A percentile compares a stretch with the other conserved stretches of the same genome.
phyloP scores from a whole-genome alignment of 305 asterid species.

The Solanum hybrid region DNA sequence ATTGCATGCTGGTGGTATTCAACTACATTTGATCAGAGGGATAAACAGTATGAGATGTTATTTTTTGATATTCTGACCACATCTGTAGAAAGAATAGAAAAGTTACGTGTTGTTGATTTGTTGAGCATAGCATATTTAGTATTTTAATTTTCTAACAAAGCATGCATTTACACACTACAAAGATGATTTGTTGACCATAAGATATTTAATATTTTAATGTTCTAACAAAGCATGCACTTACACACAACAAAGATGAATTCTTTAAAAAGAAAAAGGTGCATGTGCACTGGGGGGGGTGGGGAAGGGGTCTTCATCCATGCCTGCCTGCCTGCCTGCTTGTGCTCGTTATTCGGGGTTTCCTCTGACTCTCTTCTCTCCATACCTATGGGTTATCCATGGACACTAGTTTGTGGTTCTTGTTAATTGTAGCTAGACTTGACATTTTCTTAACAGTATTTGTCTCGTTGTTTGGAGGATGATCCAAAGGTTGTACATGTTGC shows the following conservation, averaged over 20 bases:
- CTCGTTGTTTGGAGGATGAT: neutral
- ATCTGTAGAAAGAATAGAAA: neutral
- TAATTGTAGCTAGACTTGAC: neutral
- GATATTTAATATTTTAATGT: neutral
- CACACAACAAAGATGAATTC: neutral
- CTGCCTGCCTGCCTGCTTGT: neutral
- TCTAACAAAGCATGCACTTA: neutral
- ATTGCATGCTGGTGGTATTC: neutral
- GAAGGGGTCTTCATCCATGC: neutral
- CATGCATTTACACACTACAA: neutral
- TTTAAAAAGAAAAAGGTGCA: neutral
- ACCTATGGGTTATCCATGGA: neutral
- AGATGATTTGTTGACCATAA: neutral
- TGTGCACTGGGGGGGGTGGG: neutral
- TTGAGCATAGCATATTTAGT: neutral
- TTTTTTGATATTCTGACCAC: neutral
- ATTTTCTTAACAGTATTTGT: neutral
- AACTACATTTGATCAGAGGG: neutral
- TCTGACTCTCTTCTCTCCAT: neutral
- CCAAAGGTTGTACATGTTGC: neutral
- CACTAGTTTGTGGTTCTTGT: neutral
- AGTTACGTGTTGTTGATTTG: neutral
- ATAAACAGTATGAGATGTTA: neutral
- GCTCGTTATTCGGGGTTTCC: neutral
- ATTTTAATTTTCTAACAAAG: neutral